Base-by-base conservation (phyloP, 768 basidiomycete genomes). In the Podaxis carcinomalis region DNA sequence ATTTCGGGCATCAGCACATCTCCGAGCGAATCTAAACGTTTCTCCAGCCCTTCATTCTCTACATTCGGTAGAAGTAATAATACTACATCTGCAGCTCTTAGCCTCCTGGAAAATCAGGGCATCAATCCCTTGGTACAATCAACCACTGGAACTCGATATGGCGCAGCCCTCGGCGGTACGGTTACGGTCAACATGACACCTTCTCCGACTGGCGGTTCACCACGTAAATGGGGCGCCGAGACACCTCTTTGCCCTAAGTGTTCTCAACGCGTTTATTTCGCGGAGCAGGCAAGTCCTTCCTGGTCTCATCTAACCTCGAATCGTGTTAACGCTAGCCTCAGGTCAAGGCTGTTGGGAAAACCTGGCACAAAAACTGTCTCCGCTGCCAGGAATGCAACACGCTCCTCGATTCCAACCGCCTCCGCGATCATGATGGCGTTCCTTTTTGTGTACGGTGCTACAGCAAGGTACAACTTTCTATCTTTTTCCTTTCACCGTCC, bases 291-390 rank as follows among this genome's bases (percentile, higher is more conserved):
- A 50, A 11, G 68, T 42, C 39, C 25, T 46, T 53, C 54, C 42
- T 57, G 6, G 21, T 23, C 23, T 16, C 52, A 16, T 37, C 52
- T 14, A 42, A 4, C 16, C 13, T 23, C 10, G 27, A 13, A 4
- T 10, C 49, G 44, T 16, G 14, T 60, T 47, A 9, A 61, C 23
- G 53, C 55, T 40, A 13, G 35, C 40, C n/a, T 51, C 23, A 91
- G 90, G 84, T 90, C 61, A 91, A 90, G 71, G 91, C 91, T 0
- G 80, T 90, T 13, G 89, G 89, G 6, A 89, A 90, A 77, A 89
- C 87, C 14, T 93, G 79, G 73, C 92, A 93, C 65, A 91, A 90
- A 67, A 76, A 73, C 14, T 93, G 92, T 67, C 72, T 93, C 65
- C 77, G 91, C n/a, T 93, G 91, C 68, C 79, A 80, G 7, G 87